Conservation (phyloP, 1,139 yeast genomes). For the Sugiyamaella xylanicola region DNA sequence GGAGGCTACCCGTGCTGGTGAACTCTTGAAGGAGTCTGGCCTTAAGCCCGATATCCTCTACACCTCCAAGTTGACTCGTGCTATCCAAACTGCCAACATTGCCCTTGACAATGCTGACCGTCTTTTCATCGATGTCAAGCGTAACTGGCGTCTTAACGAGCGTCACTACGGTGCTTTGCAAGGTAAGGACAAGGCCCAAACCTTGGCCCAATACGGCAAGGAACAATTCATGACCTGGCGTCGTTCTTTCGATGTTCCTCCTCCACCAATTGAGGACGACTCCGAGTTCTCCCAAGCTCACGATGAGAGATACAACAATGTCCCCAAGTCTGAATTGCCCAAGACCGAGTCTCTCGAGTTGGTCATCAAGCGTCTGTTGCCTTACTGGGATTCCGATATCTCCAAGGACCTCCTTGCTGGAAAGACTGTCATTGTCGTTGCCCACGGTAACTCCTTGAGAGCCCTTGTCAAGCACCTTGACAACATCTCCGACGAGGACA, state of each 20-base stretch:
- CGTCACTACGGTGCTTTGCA: slow-evolving; percentile 99
- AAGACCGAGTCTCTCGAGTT: slow-evolving; percentile 92
- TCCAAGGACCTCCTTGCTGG: slow-evolving; percentile 81
- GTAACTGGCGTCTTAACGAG: slow-evolving; percentile 98
- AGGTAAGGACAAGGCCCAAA: slow-evolving; percentile 97
- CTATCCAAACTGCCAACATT: slow-evolving; percentile 96
- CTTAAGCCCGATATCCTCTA: slow-evolving; percentile 83
- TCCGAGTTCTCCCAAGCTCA: slow-evolving; percentile 82
- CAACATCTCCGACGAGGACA: slow-evolving; percentile 86
- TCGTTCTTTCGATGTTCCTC: slow-evolving; percentile 97
- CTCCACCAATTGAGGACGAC: slow-evolving; percentile 79
- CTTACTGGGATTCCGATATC: slow-evolving; percentile 96
- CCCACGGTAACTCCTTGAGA: slow-evolving; percentile 99
- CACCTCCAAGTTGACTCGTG: slow-evolving; percentile 93
- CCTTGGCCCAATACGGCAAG: slow-evolving; percentile 83
- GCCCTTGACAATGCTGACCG: slow-evolving; percentile 90
- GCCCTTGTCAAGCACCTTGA: slow-evolving; percentile 96
- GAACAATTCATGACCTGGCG: slow-evolving; percentile 97
- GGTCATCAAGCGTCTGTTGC: slow-evolving; percentile 95
- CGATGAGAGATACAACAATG: slow-evolving; percentile 80
- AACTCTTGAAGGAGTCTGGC: slow-evolving; percentile 82
- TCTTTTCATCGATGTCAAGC: slow-evolving; percentile 86
- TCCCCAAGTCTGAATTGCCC: slow-evolving; percentile 87
- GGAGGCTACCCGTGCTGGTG: slow-evolving; percentile 95
- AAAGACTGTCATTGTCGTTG: slow-evolving; percentile 91